Evolutionary conservation across 169 alveolate genomes (phyloP), one percentile per base, ranked within the genome.

Genomic region (Plasmodium inui): DNA sequence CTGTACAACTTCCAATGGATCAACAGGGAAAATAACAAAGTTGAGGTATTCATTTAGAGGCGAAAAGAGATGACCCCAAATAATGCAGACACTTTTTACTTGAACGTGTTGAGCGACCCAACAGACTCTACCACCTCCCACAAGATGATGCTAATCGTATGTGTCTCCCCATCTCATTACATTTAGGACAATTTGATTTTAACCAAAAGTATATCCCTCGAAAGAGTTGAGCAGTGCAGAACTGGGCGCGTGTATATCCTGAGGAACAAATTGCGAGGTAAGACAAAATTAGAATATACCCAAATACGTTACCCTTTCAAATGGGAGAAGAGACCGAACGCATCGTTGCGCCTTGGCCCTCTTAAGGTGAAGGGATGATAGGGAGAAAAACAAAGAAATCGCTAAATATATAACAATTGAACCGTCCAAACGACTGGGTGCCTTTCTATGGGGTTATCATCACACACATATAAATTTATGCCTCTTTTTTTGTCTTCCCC

Each of bases 1-100:
- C 83, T 90, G 41, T 90, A 82, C 50, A 80, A 90, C 71, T 80
- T 90, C 41, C 95, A 90, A 30, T 90, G 95, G 95, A 81, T 90
- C 83, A 81, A 46, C 17, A 73, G 95, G 61, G 95, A 90, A 90
- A 90, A 81, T 72, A 90, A 90, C 57, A 80, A 90, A 90, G 83
- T 90, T 8, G 95, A 90, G 95, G 95, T 90, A 90, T 70, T 19
- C 22, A 7, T 67, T 67, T 67, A 14, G n/a, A 50, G 74, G 53
- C 53, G 10, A 22, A 78, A 88, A 57, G 12, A 19, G 10, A 41
- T 53, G 26, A 46, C 7, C 50, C 30, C 10, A 88, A 12, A 34
- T 28, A 44, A 50, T 26, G 53, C 46, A 57, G 37, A 55, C 32
- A 14, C 34, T 53, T 81, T 12, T 81, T 81, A 81, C 19, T 9